Base-by-base conservation (phyloP, 371 early-diverging fungal species). In the Haplosporangium sp. region DNA sequence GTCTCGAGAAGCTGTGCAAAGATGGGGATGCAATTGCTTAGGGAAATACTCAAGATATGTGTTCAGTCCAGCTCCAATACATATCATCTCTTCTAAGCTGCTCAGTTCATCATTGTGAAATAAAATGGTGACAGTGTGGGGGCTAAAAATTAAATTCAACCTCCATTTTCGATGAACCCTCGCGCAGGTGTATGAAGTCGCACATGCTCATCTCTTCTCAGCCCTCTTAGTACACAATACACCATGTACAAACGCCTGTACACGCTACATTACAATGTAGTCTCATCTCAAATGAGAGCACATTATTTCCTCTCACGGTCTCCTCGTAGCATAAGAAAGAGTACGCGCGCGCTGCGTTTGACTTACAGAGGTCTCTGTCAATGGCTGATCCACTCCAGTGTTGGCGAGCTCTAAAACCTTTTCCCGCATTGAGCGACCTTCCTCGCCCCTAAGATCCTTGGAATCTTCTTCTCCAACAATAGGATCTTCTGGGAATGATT, bases 401-500 rank as follows among this genome's bases (percentile, higher is more conserved):
- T 96, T 96, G 40, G 93, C 92, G 48, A 96, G 87, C 12, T 90
- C 91, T 23, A 90, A 81, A 6, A 96, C 95, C 73, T 92, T 92
- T 59, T 92, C 89, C 57, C 93, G 83, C 68, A 95, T 83, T 0
- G 66, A 59, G 16, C 84, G 86, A 43, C 94, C 92, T 6, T 62
- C 83, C n/a, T 91, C 91, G 23, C 91, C 92, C 55, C 86, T 89
- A 40, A 98, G 86, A 69, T 95, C 95, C 66, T 89, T 86, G 1
- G 96, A 87, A 59, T 97, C 96, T 73, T 98, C 98, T 80, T 98
- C 99, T 47, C 97, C 98, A 6, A 98, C 92, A 59, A 98, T 93
- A 23, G 92, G 93, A 76, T 96, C 96, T 8, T 87, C 51, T 18
- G 97, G 96, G 67, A 98, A 97, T 53, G 87, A 75, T 58, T 87